Conservation (phyloP, 805 yeast genomes). For the Barnettozyma pratensis region DNA sequence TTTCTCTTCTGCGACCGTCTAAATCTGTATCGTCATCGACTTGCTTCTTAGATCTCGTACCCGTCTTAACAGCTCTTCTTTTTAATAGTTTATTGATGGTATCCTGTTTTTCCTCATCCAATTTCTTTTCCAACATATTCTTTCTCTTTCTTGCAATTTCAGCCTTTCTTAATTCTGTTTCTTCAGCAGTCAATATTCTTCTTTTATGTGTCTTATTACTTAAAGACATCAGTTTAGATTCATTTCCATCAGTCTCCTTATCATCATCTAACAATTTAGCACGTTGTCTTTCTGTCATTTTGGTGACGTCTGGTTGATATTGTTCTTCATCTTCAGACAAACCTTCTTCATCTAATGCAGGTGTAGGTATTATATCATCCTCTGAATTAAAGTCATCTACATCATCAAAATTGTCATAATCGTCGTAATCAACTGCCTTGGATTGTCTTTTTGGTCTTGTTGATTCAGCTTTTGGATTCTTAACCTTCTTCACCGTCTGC, state of each 20-base stretch:
- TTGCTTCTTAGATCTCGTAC: slow-evolving; percentile 14
- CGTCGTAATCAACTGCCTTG: slow-evolving; percentile 1
- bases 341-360: slow-evolving; percentile 22
- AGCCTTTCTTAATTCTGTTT: slow-evolving; percentile 71
- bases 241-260: not conserved
- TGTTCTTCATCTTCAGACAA: slow-evolving; percentile 19
- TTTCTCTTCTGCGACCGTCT: slow-evolving; percentile 8
- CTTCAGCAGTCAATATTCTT: slow-evolving; percentile 73
- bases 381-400: slow-evolving; percentile 25
- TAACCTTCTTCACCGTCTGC: not conserved
- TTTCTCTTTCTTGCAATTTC: slow-evolving; percentile 87
- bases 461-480: not conserved
- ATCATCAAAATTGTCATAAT: slow-evolving; percentile 15
- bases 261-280: slow-evolving; percentile 14
- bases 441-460: slow-evolving; percentile 1
- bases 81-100: slow-evolving; percentile 82
- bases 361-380: slow-evolving; percentile 20
- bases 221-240: slow-evolving; percentile 11
- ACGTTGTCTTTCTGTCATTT: slow-evolving; percentile 27
- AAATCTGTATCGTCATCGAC: slow-evolving; percentile 20
- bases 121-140: slow-evolving; percentile 71
- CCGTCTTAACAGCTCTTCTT: slow-evolving; percentile 67
- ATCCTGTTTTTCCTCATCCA: slow-evolving; percentile 91
- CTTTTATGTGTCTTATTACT: slow-evolving; percentile 31
- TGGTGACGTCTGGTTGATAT: slow-evolving; percentile 18